Conservation (phyloP, 805 yeast species). For the Kuraishia hungarica region DNA sequence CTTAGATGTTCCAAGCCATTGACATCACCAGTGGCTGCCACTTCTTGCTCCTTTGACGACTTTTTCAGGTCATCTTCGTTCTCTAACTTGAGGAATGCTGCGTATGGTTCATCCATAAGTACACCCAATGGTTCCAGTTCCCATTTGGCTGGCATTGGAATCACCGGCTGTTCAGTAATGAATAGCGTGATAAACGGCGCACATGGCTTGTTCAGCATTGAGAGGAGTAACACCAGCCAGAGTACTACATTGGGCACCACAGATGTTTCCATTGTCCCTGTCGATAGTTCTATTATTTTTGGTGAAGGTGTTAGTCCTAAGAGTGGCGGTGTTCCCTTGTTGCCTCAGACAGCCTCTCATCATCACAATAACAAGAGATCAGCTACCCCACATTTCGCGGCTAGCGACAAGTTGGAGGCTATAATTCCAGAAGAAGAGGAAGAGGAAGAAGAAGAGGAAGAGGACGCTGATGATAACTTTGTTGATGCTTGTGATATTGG, state of each 20-base stretch:
- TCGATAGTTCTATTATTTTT: too few species aligned
- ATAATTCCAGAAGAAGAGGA: background rate
- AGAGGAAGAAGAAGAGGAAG: conserved; percentile 3
- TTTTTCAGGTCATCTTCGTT: conserved; percentile 26
- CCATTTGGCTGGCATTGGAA: background rate
- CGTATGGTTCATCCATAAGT: conserved; percentile 7
- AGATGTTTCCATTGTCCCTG: too few species aligned
- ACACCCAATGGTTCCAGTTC: background rate
- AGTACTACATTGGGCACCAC: background rate
- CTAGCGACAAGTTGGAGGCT: background rate
- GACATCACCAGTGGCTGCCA: conserved; percentile 30
- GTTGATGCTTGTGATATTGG: conserved; percentile 1
- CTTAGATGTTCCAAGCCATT: conserved; percentile 36
- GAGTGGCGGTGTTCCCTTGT: background rate
- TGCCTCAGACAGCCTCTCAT: background rate
- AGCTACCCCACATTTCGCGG: background rate
- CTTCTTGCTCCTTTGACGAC: conserved; percentile 21
- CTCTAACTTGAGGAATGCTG: conserved; percentile 15
- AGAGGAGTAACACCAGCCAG: background rate
- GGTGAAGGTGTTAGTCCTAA: background rate
- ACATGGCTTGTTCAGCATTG: background rate
- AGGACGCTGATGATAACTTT: background rate
- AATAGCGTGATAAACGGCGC: background rate
- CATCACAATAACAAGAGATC: background rate
- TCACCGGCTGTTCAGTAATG: background rate